Evolutionary conservation across 768 basidiomycete genomes (phyloP).

Genomic region (Postia placenta): DNA sequence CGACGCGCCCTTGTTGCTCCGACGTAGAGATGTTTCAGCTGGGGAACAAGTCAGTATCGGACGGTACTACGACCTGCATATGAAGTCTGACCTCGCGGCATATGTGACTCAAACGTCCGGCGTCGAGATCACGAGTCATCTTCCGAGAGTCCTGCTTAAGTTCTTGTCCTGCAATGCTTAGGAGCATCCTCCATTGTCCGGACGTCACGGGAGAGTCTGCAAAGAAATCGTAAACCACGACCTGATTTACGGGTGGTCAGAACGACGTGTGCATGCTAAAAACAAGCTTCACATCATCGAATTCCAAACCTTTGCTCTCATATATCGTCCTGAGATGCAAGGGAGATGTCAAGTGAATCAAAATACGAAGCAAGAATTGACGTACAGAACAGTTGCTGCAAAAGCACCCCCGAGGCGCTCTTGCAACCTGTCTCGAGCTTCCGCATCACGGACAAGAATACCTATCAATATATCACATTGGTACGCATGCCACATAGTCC

Average conservation of each 20-base stretch:
- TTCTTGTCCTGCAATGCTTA: no score
- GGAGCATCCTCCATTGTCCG: constrained; percentile 55
- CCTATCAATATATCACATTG: constrained; percentile 31
- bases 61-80: neutral
- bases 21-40: constrained; percentile 68
- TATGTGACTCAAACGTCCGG: constrained; percentile 42
- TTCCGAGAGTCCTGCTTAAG: no score
- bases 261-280: neutral
- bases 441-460: constrained; percentile 61
- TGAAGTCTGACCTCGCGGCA: constrained; percentile 45
- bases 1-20: constrained; percentile 65
- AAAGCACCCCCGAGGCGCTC: constrained; percentile 49
- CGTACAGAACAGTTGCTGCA: constrained; percentile 43
- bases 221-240: constrained; percentile 72
- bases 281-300: constrained; percentile 46
- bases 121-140: constrained; percentile 44
- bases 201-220: constrained; percentile 47
- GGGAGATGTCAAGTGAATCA: neutral
- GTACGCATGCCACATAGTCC: neutral
- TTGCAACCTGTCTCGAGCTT: constrained; percentile 40
- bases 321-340: constrained; percentile 48
- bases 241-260: constrained; percentile 51
- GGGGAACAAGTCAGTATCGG: neutral
- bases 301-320: constrained; percentile 64
- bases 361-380: neutral